Evolutionary conservation across 192 early-diverging fungal genomes (phyloP), one percentile per base, ranked within the genome.

Genomic region (Coemansia sp.): DNA sequence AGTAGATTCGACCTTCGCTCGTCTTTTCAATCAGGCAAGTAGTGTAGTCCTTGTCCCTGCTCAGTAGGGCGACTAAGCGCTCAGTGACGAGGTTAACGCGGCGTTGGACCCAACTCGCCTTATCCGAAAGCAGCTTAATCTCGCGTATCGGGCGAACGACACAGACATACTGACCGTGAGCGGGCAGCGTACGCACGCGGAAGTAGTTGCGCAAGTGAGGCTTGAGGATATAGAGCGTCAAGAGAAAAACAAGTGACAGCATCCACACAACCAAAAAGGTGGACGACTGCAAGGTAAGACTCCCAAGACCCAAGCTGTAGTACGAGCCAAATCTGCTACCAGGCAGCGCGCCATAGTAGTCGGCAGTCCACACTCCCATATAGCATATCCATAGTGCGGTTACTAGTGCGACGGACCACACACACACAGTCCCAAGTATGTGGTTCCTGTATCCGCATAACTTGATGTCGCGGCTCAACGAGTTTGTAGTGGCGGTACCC

Each of bases 231-330:
- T 71, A 78, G 55, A 58, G 29, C 5, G 31, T 6, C 55, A 58
- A 16, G 33, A 58, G 55, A 9, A 58, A 16, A 33, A 27, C 76
- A 67, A 43, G 53, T 22, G 6, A 78, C 75, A 39, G 81, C 66
- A 85, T 74, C 80, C 39, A 75, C 60, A 60, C 81, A 65, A 20
- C 73, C 66, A 73, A 87, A 71, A 64, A 80, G 31, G 16, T 18
- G 29, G 70, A 81, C 86, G 86, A 53, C 76, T 69, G 15, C 9
- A 76, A 29, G 50, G 80, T 79, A 22, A 80, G 74, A 11, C 85
- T 87, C n/a, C 86, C 78, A n/a, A 86, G 73, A 13, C 86, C 75
- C 31, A 88, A 83, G 68, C 88, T 76, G 41, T 83, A 81, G 57
- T 88, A 87, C 6, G 88, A 76, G 40, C 79, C 77, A 27, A 36